Evolutionary conservation across 2,329 filamentous ascomycete genomes (phyloP).

Genomic region (Aspergillus pseudotamarii): DNA sequence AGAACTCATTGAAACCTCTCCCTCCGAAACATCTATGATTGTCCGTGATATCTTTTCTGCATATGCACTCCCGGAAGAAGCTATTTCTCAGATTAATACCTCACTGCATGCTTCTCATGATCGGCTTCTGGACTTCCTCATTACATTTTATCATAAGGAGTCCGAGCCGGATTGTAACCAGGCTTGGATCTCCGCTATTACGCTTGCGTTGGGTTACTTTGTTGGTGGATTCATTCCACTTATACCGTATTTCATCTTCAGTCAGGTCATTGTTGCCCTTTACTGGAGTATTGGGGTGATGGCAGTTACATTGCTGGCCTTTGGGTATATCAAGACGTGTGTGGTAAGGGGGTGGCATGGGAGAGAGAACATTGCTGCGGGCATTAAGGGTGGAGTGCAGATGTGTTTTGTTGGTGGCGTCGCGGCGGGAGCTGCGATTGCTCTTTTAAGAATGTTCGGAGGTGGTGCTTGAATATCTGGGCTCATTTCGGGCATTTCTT

Average conservation of each 20-base stretch:
- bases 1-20: slow-evolving; percentile 42
- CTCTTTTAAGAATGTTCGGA: slow-evolving; percentile 60
- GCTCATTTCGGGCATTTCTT: slow-evolving; percentile 8
- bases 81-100: slow-evolving; percentile 39
- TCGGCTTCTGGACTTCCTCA: slow-evolving; percentile 49
- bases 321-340: slow-evolving; percentile 50
- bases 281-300: slow-evolving; percentile 49
- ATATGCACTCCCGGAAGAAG: slow-evolving; percentile 43
- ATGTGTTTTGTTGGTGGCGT: slow-evolving; percentile 67
- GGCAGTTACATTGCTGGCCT: slow-evolving; percentile 43
- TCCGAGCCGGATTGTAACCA: slow-evolving; percentile 48
- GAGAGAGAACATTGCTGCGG: slow-evolving; percentile 53
- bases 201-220: slow-evolving; percentile 70
- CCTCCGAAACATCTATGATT: slow-evolving; percentile 40
- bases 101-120: slow-evolving; percentile 42
- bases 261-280: slow-evolving; percentile 53
- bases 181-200: slow-evolving; percentile 60
- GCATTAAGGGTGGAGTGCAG: slow-evolving; percentile 63
- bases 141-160: slow-evolving; percentile 53
- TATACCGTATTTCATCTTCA: slow-evolving; percentile 67
- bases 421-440: slow-evolving; percentile 68
- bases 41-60: slow-evolving; percentile 45
- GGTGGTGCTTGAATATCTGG: slow-evolving; percentile 28
- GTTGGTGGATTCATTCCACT: slow-evolving; percentile 72
- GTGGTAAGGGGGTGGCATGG: slow-evolving; percentile 50